Percentiles rank a stretch among this genome's conserved stretches.
These are phyloP conservation scores for Fusarium subtropicale DNA, from an alignment of 2,329 filamentous ascomycete species.

Conservation along the genomic window DNA sequence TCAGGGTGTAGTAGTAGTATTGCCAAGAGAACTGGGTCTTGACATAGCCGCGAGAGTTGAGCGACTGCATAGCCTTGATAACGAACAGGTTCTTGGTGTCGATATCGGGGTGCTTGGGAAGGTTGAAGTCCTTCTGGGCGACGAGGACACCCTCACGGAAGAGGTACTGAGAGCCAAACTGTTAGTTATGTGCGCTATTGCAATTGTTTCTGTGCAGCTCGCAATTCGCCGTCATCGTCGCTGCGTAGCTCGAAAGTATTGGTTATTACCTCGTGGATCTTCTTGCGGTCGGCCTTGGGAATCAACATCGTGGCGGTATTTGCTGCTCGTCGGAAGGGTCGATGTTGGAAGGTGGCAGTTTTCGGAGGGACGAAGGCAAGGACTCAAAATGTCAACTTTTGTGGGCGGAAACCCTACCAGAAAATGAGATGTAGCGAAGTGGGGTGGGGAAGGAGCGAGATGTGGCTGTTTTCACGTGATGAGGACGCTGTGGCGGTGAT, in stretches of 20 bases:
- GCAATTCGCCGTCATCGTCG: constrained; percentile 27
- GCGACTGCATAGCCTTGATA: constrained; percentile 98
- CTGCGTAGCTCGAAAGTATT: constrained; percentile 15
- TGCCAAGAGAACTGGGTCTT: constrained; percentile 99
- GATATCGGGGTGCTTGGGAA: constrained; percentile 96
- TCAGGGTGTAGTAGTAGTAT: constrained; percentile 99
- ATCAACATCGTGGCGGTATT: constrained; percentile 86
- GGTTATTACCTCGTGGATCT: constrained; percentile 84
- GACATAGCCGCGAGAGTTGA: constrained; percentile 97
- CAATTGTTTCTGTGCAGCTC: constrained; percentile 31
- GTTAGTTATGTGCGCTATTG: constrained; percentile 42
- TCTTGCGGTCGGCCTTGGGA: constrained; percentile 99
- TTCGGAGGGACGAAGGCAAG: constrained; percentile 51
- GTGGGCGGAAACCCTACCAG: constrained; percentile 59
- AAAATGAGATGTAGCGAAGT: constrained; percentile 52
- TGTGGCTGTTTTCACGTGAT: constrained; percentile 51
- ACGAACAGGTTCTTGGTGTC: constrained; percentile 99
- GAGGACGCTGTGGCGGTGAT: constrained; percentile 43
- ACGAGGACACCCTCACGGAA: constrained; percentile 94
- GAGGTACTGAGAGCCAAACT: constrained; percentile 76
- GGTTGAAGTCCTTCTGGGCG: constrained; percentile 99
- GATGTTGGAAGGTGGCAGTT: constrained; percentile 64
- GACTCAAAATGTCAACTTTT: constrained; percentile 60
- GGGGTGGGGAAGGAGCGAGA: constrained; percentile 46
- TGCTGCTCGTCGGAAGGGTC: constrained; percentile 55